Evolutionary conservation across 106 monocot genomes (phyloP), one percentile per base, ranked within the genome.

Genomic region (Amphibolis antarctica): DNA sequence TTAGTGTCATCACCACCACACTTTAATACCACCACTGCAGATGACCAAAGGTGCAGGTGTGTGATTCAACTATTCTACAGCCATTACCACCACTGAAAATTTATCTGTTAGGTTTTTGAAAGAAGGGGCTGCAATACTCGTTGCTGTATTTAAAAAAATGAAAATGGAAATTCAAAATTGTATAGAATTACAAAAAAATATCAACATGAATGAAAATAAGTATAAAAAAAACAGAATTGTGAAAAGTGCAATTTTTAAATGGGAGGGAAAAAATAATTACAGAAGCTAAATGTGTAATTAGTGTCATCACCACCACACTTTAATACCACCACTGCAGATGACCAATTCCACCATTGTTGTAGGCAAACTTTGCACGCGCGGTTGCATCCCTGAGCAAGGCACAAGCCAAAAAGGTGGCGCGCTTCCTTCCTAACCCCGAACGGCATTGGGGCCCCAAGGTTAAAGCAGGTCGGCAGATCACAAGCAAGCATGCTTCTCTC

Each of bases 381-480:
- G 72, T 67, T 68, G 72, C 81, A 17, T 84, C 88, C 5, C 60
- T 88, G 23, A 92, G 92, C 79, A 87, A 82, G 76, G 79, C 81
- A 0, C 84, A 80, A 67, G 92, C 71, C 13, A 92, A 85, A 76
- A 92, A 88, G 77, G 66, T 80, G 42, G 78, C 79, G 6, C 63
- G 92, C 17, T 92, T 82, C 58, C 82, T 82, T 55, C 88, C 88
- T 10, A 92, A 92, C 66, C 92, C 88, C 5, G 88, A 92, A 56
- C 68, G 78, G 53, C 79, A 88, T 36, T 92, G 92, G 92, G 92
- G 88, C 18, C 92, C 92, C 0, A 92, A 92, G 55, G 77, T 88
- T 26, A 81, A 78, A 64, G 92, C 92, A 1, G 92, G 92, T 9
- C 74, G 92, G 47, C 71, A 82, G 62, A 85, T 92, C 66, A 84